Percentiles rank a stretch among this genome's conserved stretches.
These are phyloP conservation scores for Ciborinia camelliae DNA, from an alignment of 2,329 filamentous ascomycete species.

Conservation along the genomic window DNA sequence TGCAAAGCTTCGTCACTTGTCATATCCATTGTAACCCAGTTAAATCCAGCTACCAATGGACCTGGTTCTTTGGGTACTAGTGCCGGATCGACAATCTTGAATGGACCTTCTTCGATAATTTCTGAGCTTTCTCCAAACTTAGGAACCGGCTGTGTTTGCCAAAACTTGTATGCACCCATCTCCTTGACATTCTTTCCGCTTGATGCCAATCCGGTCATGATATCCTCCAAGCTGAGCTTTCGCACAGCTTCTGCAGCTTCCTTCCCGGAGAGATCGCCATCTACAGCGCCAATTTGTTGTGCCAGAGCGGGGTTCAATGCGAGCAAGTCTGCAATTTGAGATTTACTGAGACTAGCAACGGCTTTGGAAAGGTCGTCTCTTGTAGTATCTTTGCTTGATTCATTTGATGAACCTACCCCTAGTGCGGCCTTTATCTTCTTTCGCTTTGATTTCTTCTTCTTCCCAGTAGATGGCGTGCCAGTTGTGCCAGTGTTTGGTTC, in stretches of 20 bases:
- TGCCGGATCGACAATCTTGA: slow-evolving; percentile 75
- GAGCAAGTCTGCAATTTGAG: slow-evolving; percentile 63
- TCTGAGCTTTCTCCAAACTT: slow-evolving; percentile 66
- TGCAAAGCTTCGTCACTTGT: slow-evolving; percentile 73
- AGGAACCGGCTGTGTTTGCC: slow-evolving; percentile 94
- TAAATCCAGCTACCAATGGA: slow-evolving; percentile 75
- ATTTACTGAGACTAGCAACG: slow-evolving; percentile 48
- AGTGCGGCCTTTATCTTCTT: slow-evolving; percentile 52
- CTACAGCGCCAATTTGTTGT: slow-evolving; percentile 49
- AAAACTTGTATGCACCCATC: slow-evolving; percentile 97
- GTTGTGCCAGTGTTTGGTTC: slow-evolving; percentile 28
- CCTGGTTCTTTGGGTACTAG: slow-evolving; percentile 75
- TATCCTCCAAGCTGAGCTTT: slow-evolving; percentile 64
- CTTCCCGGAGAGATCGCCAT: slow-evolving; percentile 37
- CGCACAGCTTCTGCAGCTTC: slow-evolving; percentile 53
- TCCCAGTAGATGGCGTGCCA: slow-evolving; percentile 37
- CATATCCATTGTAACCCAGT: slow-evolving; percentile 91
- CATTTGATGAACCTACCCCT: slow-evolving; percentile 27
- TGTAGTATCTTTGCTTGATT: slow-evolving; percentile 34
- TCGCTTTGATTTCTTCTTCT: slow-evolving; percentile 64
- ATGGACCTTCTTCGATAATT: slow-evolving; percentile 70
- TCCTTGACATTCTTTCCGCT: slow-evolving; percentile 89
- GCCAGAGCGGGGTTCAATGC: slow-evolving; percentile 70
- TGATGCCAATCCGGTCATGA: slow-evolving; percentile 71
- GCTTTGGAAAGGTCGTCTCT: slow-evolving; percentile 48